phyloP scores from a whole-genome alignment of 1,139 yeast genomes.

The Diutina scorzettiae region DNA sequence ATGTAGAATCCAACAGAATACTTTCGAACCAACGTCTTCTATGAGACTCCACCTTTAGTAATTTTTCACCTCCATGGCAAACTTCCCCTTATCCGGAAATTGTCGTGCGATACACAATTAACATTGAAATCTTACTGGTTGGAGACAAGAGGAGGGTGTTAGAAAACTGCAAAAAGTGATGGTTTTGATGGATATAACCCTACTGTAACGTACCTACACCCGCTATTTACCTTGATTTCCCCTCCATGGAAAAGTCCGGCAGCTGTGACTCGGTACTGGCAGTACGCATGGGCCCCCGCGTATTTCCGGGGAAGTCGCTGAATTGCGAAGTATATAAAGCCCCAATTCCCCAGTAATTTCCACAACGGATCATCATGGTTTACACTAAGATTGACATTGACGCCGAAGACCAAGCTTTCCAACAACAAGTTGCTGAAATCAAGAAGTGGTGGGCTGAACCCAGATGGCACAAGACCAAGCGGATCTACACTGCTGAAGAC shows the following conservation, averaged over 20 bases:
- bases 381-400: constrained; percentile 43
- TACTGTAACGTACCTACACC: too few species aligned
- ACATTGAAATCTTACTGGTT: not conserved
- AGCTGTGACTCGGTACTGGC: not conserved
- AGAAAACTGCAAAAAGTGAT: not conserved
- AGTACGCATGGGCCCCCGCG: not conserved
- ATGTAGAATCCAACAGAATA: too few species aligned
- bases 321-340: not conserved
- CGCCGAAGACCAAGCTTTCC: constrained; percentile 54
- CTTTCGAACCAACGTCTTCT: too few species aligned
- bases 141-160: not conserved
- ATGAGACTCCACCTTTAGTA: too few species aligned
- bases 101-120: not conserved
- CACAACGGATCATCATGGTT: constrained; percentile 18
- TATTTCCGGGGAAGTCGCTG: constrained; percentile 3
- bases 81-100: constrained; percentile 4
- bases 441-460: constrained; percentile 88
- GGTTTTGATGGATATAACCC: too few species aligned
- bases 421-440: constrained; percentile 60
- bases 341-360: not conserved
- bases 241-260: not conserved
- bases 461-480: constrained; percentile 80
- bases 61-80: not conserved
- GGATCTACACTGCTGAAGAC: constrained; percentile 82
- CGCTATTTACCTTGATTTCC: too few species aligned